Conservation (phyloP, 2,329 filamentous ascomycete species). For the Cyclaneusma minus region DNA sequence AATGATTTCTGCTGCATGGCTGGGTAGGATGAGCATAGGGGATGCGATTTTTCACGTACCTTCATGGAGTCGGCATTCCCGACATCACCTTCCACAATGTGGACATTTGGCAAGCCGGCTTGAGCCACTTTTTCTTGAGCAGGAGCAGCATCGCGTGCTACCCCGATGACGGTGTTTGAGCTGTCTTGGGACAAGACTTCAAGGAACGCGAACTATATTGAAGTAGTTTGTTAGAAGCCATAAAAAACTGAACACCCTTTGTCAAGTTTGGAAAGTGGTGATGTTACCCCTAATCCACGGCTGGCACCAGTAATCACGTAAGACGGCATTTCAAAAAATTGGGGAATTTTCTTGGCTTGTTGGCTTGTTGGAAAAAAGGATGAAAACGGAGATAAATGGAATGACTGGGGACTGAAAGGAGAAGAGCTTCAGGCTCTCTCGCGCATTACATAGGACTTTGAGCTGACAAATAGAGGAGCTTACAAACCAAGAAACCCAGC, state of each 20-base stretch:
- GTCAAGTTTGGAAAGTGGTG: too few species aligned
- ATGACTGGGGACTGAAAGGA: too few species aligned
- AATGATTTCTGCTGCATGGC: too few species aligned
- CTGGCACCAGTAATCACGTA: conserved; percentile 10
- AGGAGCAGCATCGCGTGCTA: conserved; percentile 28
- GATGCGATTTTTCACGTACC: conserved; percentile 1
- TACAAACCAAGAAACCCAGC: too few species aligned
- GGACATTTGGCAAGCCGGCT: conserved; percentile 1
- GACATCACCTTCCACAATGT: background rate
- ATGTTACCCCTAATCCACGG: conserved; percentile 9
- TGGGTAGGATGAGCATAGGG: too few species aligned
- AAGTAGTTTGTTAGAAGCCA: conserved; percentile 1
- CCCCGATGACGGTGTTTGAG: conserved; percentile 28
- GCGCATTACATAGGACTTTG: too few species aligned
- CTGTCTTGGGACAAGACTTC: conserved; percentile 26
- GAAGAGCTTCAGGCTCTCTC: too few species aligned
- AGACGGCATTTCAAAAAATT: conserved; percentile 7
- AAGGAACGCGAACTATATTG: conserved; percentile 30
- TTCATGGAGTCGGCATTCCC: conserved; percentile 5
- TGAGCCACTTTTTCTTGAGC: conserved; percentile 26
- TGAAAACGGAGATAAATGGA: too few species aligned
- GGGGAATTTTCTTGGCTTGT: too few species aligned
- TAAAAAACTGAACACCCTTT: too few species aligned
- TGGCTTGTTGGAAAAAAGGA: too few species aligned
- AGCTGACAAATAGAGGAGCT: too few species aligned